Evolutionary conservation across 2,329 filamentous ascomycete species (phyloP).

Genomic region (Fusarium sp.): DNA sequence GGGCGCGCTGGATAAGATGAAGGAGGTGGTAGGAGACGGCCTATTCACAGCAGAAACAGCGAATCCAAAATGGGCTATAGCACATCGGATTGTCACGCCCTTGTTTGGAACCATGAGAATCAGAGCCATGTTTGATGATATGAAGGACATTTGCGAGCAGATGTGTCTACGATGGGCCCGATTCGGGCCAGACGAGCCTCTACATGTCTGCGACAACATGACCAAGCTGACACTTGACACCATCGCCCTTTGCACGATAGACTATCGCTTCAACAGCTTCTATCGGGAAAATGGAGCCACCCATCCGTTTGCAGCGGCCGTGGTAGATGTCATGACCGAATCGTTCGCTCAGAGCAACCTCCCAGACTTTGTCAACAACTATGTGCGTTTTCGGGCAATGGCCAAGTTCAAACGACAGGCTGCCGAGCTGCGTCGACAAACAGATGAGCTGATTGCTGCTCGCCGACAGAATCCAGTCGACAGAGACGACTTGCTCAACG

Average conservation of each 20-base stretch:
- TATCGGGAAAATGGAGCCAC: conserved; percentile 65
- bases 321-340: conserved; percentile 68
- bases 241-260: conserved; percentile 73
- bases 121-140: conserved; percentile 72
- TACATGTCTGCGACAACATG: conserved; percentile 72
- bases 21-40: too few species aligned
- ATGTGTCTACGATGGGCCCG: conserved; percentile 74
- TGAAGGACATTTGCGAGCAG: conserved; percentile 72
- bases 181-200: conserved; percentile 63
- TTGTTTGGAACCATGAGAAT: conserved; percentile 75
- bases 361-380: conserved; percentile 52
- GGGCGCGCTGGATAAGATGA: too few species aligned
- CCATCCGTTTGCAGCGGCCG: conserved; percentile 74
- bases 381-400: conserved; percentile 50
- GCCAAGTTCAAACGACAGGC: conserved; percentile 62
- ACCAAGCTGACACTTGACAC: conserved; percentile 76
- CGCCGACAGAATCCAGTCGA: conserved; percentile 63
- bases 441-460: conserved; percentile 64
- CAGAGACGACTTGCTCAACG: conserved; percentile 72
- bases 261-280: conserved; percentile 78
- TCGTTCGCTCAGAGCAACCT: conserved; percentile 57
- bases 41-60: too few species aligned
- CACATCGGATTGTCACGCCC: conserved; percentile 70
- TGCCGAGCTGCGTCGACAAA: conserved; percentile 63
- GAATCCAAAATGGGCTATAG: conserved; percentile 67